Percentiles rank a stretch among this genome's conserved stretches.
Conservation (phyloP, 805 yeast species). For the Sungouiella blattae region DNA sequence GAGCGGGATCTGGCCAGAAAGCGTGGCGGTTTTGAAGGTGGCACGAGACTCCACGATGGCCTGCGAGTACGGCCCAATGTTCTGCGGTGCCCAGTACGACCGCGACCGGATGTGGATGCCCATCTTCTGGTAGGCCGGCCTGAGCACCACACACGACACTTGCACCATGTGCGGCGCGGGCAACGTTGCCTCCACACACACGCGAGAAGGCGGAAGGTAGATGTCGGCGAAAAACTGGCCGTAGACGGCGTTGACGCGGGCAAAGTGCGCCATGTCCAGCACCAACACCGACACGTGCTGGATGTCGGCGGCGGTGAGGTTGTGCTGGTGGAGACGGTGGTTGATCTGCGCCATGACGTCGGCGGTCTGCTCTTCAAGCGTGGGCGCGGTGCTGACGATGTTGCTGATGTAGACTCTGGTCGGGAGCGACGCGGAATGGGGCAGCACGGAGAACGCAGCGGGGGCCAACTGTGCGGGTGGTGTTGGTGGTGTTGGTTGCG, state of each 20-base stretch:
- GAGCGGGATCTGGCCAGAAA: constrained; percentile 92
- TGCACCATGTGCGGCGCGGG: constrained; percentile 41
- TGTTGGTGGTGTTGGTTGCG: not conserved
- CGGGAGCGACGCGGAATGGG: constrained; percentile 6
- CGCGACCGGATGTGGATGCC: constrained; percentile 91
- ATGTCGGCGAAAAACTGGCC: constrained; percentile 50
- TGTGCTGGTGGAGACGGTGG: constrained; percentile 24
- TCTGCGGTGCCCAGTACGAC: constrained; percentile 98
- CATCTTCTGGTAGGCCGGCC: constrained; percentile 30
- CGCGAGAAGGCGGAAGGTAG: constrained; percentile 79
- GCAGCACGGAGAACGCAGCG: not conserved
- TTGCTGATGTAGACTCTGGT: constrained; percentile 28
- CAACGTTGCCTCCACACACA: constrained; percentile 67
- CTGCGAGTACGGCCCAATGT: constrained; percentile 97
- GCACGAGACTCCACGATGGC: constrained; percentile 47
- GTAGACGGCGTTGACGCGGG: constrained; percentile 59
- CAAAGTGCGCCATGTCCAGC: constrained; percentile 62
- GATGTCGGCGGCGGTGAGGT: constrained; percentile 43
- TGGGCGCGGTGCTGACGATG: constrained; percentile 15
- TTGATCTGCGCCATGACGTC: constrained; percentile 48
- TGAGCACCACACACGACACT: constrained; percentile 57
- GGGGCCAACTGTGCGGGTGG: not conserved
- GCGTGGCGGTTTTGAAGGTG: constrained; percentile 45
- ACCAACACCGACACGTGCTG: constrained; percentile 61
- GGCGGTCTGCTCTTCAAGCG: constrained; percentile 37